phyloP scores from a whole-genome alignment of 139 green algal genomes.

The Tetradesmus lagerheimii region DNA sequence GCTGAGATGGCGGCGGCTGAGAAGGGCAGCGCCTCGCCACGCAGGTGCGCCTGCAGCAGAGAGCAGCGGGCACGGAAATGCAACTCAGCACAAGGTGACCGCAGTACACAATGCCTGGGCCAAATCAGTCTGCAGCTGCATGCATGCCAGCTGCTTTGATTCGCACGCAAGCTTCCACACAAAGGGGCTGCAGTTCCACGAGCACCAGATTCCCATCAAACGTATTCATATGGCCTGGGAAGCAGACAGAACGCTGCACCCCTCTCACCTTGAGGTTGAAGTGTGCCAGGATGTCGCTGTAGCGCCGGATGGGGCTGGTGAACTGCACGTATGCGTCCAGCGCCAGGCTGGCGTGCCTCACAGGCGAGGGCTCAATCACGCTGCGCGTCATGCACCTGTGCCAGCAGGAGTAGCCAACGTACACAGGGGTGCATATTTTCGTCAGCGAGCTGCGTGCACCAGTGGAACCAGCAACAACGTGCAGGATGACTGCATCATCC shows the following conservation, averaged over 20 bases:
- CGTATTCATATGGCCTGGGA: no score
- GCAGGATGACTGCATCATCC: no score
- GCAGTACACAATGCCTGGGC: background rate
- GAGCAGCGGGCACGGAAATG: constrained; percentile 1
- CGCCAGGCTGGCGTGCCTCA: constrained; percentile 76
- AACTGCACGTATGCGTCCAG: constrained; percentile 86
- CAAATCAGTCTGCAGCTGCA: no score
- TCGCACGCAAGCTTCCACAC: no score
- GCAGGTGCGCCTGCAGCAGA: constrained; percentile 55
- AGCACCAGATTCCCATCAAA: background rate
- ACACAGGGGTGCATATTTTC: background rate
- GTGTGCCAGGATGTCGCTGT: constrained; percentile 86
- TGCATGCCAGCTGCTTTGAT: no score
- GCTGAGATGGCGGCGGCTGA: constrained; percentile 49
- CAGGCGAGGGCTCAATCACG: constrained; percentile 48
- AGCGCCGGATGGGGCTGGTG: constrained; percentile 85
- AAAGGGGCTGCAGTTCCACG: no score
- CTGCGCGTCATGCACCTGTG: constrained; percentile 78
- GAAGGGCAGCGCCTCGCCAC: constrained; percentile 58
- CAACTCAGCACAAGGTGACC: no score
- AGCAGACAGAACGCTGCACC: background rate
- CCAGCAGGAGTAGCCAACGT: background rate
- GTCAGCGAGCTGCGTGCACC: no score
- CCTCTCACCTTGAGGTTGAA: constrained; percentile 78
- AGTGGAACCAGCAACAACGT: no score